Percentiles rank a stretch among this genome's conserved stretches.
Conservation (phyloP, 2,329 filamentous ascomycete genomes). For the Epichloe typhina region DNA sequence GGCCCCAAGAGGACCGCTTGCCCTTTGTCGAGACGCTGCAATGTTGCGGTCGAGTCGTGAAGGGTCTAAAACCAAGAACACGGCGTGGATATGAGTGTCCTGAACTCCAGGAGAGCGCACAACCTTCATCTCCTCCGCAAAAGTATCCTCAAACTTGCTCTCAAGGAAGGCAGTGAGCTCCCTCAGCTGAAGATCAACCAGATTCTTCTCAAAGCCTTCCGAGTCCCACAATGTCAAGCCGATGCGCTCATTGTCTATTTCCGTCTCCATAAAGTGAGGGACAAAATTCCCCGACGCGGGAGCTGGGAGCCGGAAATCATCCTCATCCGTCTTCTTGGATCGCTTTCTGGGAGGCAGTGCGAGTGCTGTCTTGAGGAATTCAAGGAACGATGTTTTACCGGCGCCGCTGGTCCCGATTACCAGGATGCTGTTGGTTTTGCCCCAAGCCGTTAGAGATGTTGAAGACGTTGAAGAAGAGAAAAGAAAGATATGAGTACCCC, state of each 20-base stretch:
- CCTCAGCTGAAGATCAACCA: constrained; percentile 86
- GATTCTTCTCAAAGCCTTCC: constrained; percentile 82
- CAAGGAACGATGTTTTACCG: constrained; percentile 93
- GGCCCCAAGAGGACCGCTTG: constrained; percentile 38
- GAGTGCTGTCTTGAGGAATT: constrained; percentile 81
- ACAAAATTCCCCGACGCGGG: constrained; percentile 59
- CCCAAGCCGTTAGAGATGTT: constrained; percentile 4
- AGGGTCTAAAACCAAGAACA: constrained; percentile 85
- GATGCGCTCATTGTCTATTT: constrained; percentile 83
- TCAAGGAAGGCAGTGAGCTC: constrained; percentile 89
- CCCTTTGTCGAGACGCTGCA: constrained; percentile 44
- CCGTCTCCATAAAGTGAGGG: constrained; percentile 83
- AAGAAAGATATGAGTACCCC: background rate
- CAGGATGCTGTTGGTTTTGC: constrained; percentile 51
- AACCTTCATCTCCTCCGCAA: constrained; percentile 95
- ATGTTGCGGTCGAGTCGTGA: constrained; percentile 74
- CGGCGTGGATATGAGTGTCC: constrained; percentile 95
- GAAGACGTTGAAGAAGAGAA: background rate
- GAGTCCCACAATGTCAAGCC: constrained; percentile 96
- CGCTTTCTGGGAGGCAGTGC: constrained; percentile 73
- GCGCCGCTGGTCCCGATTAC: constrained; percentile 77
- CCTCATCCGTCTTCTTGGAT: constrained; percentile 39
- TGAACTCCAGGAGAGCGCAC: constrained; percentile 81
- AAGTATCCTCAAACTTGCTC: constrained; percentile 97
- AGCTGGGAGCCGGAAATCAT: constrained; percentile 40